A percentile compares a stretch with the other conserved stretches of the same genome.
These are phyloP conservation scores for Cardamine resedifolia DNA, from an alignment of 345 rosid species.

Conservation along the genomic window DNA sequence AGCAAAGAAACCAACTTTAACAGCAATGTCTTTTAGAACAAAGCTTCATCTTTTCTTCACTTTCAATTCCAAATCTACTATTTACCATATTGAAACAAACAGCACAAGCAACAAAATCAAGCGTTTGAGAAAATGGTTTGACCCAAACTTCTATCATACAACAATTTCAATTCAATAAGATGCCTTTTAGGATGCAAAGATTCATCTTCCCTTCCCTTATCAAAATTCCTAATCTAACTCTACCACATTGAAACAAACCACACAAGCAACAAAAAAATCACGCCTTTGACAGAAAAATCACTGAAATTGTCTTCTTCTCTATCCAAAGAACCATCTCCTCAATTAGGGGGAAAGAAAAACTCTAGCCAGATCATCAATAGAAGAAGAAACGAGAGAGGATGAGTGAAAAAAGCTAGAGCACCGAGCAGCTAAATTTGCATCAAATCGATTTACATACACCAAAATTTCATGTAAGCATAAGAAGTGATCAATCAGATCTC, in stretches of 20 bases:
- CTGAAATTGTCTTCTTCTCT: not conserved
- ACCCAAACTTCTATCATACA: not conserved
- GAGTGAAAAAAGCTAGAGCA: not conserved
- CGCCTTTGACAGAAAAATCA: not conserved
- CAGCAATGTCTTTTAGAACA: not conserved
- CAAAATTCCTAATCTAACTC: not conserved
- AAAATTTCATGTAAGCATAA: not conserved
- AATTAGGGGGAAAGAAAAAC: not conserved
- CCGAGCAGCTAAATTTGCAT: slow-evolving; percentile 9
- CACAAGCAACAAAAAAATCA: not conserved
- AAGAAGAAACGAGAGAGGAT: slow-evolving; percentile 8
- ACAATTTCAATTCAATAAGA: not conserved
- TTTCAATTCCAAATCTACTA: not conserved
- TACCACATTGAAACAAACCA: not conserved
- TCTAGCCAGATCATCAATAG: not conserved
- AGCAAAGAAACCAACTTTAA: not conserved
- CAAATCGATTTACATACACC: not conserved
- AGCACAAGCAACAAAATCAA: not conserved
- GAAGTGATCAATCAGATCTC: slow-evolving; percentile 25
- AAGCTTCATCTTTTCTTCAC: not conserved
- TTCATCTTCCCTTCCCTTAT: not conserved
- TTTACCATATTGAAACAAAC: not conserved
- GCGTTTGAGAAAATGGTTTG: not conserved
- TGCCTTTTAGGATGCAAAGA: not conserved
- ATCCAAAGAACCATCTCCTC: not conserved